A percentile compares a stretch with the other conserved stretches of the same genome.
These are phyloP conservation scores for Tetragonia tetragonoides DNA, from an alignment of 148 eudicot genomes.

Conservation along the genomic window DNA sequence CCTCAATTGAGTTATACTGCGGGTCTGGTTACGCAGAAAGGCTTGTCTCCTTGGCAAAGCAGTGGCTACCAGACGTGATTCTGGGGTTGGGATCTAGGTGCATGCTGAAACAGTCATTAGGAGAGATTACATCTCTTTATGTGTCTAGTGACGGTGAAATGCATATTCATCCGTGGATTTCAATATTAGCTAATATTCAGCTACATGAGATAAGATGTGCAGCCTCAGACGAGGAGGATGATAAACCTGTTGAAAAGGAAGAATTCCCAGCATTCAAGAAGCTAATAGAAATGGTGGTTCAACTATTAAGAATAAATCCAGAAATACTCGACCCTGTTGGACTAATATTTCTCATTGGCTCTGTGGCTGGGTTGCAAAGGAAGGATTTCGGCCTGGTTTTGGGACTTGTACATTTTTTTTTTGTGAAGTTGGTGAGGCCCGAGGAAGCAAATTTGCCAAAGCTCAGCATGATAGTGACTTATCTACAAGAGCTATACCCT, in stretches of 20 bases:
- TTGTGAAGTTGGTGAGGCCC: constrained; percentile 40
- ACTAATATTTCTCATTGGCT: constrained; percentile 38
- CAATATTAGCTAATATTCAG: constrained; percentile 61
- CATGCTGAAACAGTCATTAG: constrained; percentile 39
- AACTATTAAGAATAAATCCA: constrained; percentile 40
- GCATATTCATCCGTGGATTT: constrained; percentile 53
- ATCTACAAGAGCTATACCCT: constrained; percentile 46
- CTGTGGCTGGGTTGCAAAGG: constrained; percentile 42
- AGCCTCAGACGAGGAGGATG: constrained; percentile 41
- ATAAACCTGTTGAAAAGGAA: constrained; percentile 19
- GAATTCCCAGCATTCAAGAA: constrained; percentile 59
- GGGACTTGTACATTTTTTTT: constrained; percentile 65
- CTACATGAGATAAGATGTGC: constrained; percentile 41
- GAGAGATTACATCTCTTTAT: constrained; percentile 26
- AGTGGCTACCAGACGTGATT: constrained; percentile 85
- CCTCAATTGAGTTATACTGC: constrained; percentile 54
- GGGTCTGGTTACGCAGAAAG: constrained; percentile 70
- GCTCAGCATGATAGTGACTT: constrained; percentile 44
- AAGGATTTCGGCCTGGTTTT: constrained; percentile 54
- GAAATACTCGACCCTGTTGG: constrained; percentile 64
- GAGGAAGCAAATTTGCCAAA: constrained; percentile 39
- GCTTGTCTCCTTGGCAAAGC: constrained; percentile 46
- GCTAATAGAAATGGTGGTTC: constrained; percentile 44
- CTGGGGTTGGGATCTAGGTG: constrained; percentile 61
- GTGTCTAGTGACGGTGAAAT: constrained; percentile 31